Evolutionary conservation across 2,329 filamentous ascomycete species (phyloP).

Genomic region (Aurifilum marmelostoma): DNA sequence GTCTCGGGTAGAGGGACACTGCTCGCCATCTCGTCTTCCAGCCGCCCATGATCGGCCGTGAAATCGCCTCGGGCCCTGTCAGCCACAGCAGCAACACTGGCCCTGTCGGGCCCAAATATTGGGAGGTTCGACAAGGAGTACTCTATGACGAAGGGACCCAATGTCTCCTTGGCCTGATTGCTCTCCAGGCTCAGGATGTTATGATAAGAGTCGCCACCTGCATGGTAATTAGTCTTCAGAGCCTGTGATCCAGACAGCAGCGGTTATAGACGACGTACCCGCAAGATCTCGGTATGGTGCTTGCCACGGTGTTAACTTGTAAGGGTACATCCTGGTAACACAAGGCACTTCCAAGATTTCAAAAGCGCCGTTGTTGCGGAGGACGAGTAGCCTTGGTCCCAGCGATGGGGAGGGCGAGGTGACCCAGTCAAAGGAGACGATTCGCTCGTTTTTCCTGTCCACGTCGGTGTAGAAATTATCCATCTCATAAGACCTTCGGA

Average conservation of each 20-base stretch:
- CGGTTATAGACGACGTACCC: constrained; percentile 42
- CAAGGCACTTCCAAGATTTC: constrained; percentile 66
- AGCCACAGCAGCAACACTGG: constrained; percentile 46
- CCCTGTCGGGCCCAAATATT: constrained; percentile 59
- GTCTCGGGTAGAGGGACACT: constrained; percentile 43
- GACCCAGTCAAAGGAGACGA: constrained; percentile 71
- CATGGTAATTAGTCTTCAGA: constrained; percentile 33
- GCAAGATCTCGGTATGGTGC: constrained; percentile 60
- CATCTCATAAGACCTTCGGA: constrained; percentile 63
- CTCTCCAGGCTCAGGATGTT: constrained; percentile 62
- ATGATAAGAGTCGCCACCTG: constrained; percentile 57
- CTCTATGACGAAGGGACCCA: constrained; percentile 59
- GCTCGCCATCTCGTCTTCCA: constrained; percentile 44
- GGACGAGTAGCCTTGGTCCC: constrained; percentile 60
- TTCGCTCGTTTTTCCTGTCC: constrained; percentile 59
- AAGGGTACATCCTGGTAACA: constrained; percentile 59
- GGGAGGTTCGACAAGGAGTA: constrained; percentile 57
- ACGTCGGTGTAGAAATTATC: constrained; percentile 60
- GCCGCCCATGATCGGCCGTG: constrained; percentile 38
- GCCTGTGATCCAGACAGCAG: neutral
- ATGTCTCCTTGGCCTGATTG: constrained; percentile 54
- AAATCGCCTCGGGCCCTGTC: constrained; percentile 45
- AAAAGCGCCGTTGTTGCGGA: constrained; percentile 63
- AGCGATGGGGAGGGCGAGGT: constrained; percentile 59
- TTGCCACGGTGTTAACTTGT: constrained; percentile 64